Evolutionary conservation across 78 protist species (phyloP), one percentile per base, ranked within the genome.

Genomic region (Goniomonas avonlea): DNA sequence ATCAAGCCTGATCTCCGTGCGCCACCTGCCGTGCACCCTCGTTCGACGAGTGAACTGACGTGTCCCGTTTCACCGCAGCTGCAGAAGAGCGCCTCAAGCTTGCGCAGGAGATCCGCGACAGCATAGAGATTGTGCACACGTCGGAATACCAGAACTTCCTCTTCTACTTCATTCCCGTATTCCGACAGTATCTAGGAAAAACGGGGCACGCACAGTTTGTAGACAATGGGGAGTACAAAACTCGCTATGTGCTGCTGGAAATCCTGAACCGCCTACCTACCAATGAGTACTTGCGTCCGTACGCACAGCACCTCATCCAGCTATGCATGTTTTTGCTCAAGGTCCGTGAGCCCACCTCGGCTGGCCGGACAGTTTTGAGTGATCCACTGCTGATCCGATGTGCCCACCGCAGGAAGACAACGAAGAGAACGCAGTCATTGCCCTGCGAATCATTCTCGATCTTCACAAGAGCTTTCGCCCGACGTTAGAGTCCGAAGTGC

Each of bases 391-490:
- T n/a, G 32, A 89, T 47, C 50, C 89, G n/a, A 41, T 91, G n/a
- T n/a, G n/a, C n/a, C n/a, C n/a, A n/a, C n/a, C n/a, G 21, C 82
- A 79, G 73, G 77, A 38, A 2, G 96, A 92, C 50, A 90, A 92
- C 63, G 92, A 92, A 35, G 93, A 86, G 56, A 90, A 90, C 63
- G 93, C 93, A 7, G 60, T 86, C 53, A 63, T 90, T 27, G 75
- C 90, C 81, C 79, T 92, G 13, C 81, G 89, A 21, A 92, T 92
- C 74, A 90, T 92, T 48, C 84, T 86, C 27, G 96, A 90, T 45
- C 73, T 92, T 29, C 94, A 90, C 85, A 92, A 90, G 43, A 82
- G 38, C 53, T 92, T 74, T 48, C 53, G 92, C 38, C 40, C 32
- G 3, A n/a, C 15, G 66, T 84, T 84, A 0, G 91, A 85, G 56